These are phyloP conservation scores for Ceratonia siliqua DNA, from an alignment of 306 rosid species.

Conservation along the genomic window DNA sequence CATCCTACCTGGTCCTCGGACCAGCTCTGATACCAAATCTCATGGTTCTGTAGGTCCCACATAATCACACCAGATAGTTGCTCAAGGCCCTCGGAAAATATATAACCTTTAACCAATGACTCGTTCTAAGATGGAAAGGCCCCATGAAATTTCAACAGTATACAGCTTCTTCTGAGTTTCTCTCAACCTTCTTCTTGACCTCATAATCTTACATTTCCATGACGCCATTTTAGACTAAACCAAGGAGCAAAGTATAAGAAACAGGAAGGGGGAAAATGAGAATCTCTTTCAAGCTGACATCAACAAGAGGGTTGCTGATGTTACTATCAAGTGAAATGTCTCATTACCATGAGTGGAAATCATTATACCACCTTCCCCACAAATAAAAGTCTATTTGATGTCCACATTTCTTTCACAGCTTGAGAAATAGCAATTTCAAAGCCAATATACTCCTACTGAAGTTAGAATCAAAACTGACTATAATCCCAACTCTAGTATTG, in stretches of 20 bases:
- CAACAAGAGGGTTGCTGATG: not conserved
- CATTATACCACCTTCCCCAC: not conserved
- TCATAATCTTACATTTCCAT: no score
- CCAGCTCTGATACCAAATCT: not conserved
- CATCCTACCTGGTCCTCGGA: not conserved
- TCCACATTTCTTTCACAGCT: slow-evolving; percentile 1
- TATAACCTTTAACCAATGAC: not conserved
- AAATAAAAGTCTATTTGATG: slow-evolving; percentile 13
- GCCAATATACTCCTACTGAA: slow-evolving; percentile 12
- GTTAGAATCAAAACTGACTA: not conserved
- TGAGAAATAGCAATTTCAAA: slow-evolving; percentile 8
- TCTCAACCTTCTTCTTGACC: not conserved
- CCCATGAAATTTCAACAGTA: not conserved
- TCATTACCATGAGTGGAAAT: not conserved
- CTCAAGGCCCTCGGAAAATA: no score
- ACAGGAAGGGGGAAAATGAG: not conserved
- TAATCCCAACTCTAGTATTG: slow-evolving; percentile 1
- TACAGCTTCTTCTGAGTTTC: not conserved
- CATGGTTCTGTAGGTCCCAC: not conserved
- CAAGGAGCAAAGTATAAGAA: no score
- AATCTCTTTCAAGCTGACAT: not conserved
- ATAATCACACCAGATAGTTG: not conserved
- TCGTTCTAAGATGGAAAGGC: not conserved
- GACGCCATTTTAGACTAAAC: no score
- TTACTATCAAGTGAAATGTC: not conserved